A percentile compares a stretch with the other conserved stretches of the same genome.
phyloP scores from a whole-genome alignment of 192 early-diverging fungal species.

The Coemansia sp. region DNA sequence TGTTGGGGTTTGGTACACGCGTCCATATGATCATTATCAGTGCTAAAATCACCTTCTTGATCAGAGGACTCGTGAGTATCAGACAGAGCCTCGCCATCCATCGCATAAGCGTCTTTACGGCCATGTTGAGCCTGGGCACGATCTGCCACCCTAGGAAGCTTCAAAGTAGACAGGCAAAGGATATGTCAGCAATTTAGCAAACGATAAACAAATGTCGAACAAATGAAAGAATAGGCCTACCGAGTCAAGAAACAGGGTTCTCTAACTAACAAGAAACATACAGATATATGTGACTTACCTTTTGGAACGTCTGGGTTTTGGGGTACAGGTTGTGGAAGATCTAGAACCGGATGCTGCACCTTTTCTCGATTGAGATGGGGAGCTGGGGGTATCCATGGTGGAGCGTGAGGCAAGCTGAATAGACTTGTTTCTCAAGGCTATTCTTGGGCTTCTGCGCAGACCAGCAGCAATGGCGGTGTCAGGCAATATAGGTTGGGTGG shows the following conservation, averaged over 20 bases:
- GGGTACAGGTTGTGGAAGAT: background rate
- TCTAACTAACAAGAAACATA: background rate
- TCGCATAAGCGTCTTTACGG: background rate
- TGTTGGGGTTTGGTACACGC: background rate
- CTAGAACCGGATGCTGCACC: background rate
- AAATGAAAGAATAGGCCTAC: background rate
- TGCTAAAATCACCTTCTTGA: background rate
- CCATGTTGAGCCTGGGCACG: background rate
- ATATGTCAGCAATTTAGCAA: too few relatives aligned
- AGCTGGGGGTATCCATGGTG: background rate
- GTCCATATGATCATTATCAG: background rate
- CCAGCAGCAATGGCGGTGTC: background rate
- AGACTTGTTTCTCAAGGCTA: background rate
- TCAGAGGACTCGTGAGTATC: background rate
- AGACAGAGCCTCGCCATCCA: background rate
- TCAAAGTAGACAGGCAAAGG: background rate
- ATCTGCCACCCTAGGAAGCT: background rate
- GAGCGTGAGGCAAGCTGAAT: background rate
- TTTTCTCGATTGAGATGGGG: background rate
- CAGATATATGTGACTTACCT: background rate
- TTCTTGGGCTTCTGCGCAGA: conserved; percentile 9
- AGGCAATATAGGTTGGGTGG: background rate
- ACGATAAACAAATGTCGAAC: background rate
- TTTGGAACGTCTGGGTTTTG: background rate
- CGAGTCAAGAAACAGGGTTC: background rate